phyloP scores from a whole-genome alignment of 371 early-diverging fungal species.

The Mortierella sp. region DNA sequence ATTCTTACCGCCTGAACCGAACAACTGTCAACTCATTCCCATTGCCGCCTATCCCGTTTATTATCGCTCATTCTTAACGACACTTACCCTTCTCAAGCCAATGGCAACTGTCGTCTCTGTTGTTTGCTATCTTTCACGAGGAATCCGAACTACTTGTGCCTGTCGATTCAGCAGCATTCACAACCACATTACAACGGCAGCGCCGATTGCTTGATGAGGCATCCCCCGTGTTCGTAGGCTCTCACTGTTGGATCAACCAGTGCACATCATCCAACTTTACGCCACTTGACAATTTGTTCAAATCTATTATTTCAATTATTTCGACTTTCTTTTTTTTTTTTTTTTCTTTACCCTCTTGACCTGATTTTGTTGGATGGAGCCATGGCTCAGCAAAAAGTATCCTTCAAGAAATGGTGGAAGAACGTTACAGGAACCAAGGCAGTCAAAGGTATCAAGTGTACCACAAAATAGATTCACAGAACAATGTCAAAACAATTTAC shows the following conservation, averaged over 20 bases:
- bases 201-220: conserved; percentile 8
- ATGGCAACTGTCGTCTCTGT: conserved; percentile 19
- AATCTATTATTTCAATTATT: conserved; percentile 6
- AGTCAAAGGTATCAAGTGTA: conserved; percentile 34
- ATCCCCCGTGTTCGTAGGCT: not conserved
- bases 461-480: not conserved
- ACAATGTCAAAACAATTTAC: not conserved
- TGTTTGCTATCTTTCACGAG: conserved; percentile 30
- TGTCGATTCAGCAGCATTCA: not conserved
- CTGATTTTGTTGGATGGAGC: conserved; percentile 20
- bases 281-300: not conserved
- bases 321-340: not conserved
- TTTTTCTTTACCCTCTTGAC: conserved; percentile 2
- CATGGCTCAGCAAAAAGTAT: conserved; percentile 55
- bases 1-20: not conserved
- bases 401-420: conserved; percentile 58
- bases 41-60: not conserved
- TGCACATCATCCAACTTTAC: not conserved
- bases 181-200: not conserved
- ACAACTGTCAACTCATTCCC: not conserved
- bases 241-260: conserved; percentile 3
- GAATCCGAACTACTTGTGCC: conserved; percentile 14
- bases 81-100: conserved; percentile 6
- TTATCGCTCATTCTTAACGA: conserved; percentile 12
- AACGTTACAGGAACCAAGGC: conserved; percentile 56